These are phyloP conservation scores for Pythium coloratum DNA, from an alignment of 352 stramenopile genomes.

Conservation along the genomic window DNA sequence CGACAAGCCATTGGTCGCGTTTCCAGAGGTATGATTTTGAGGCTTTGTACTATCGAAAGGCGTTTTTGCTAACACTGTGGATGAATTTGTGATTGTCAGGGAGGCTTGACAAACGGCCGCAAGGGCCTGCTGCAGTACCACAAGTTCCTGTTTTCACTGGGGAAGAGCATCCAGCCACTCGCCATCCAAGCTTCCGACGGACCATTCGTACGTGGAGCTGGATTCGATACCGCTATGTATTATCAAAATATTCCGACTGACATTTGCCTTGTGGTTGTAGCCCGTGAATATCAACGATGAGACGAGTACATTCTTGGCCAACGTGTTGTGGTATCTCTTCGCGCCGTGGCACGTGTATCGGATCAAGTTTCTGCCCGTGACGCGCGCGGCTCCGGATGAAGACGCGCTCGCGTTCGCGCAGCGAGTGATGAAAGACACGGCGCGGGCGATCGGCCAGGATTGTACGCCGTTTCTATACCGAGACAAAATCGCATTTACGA, in stretches of 20 bases:
- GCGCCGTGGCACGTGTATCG: conserved; percentile 69
- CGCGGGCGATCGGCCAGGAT: conserved; percentile 46
- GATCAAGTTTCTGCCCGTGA: conserved; percentile 52
- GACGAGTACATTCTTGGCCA: conserved; percentile 70
- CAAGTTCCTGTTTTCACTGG: conserved; percentile 78
- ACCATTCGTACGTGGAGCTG: conserved; percentile 48
- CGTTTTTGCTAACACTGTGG: conserved; percentile 2
- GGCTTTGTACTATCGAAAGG: background rate
- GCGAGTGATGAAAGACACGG: conserved; percentile 62
- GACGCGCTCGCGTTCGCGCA: conserved; percentile 55
- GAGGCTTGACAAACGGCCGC: conserved; percentile 62
- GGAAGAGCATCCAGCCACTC: conserved; percentile 59
- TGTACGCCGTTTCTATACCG: conserved; percentile 70
- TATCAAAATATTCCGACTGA: background rate
- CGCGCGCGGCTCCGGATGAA: conserved; percentile 35
- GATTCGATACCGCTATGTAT: background rate
- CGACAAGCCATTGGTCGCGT: conserved; percentile 57
- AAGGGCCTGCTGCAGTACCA: conserved; percentile 73
- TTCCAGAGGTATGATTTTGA: conserved; percentile 46
- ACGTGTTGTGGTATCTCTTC: conserved; percentile 78
- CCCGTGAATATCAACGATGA: conserved; percentile 81
- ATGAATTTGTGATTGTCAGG: conserved; percentile 25
- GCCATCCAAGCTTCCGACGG: conserved; percentile 62
- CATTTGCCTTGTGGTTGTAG: conserved; percentile 25
- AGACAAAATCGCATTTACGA: conserved; percentile 67